Base-by-base conservation (phyloP, 768 basidiomycete species). In the Gymnopilus junonius region DNA sequence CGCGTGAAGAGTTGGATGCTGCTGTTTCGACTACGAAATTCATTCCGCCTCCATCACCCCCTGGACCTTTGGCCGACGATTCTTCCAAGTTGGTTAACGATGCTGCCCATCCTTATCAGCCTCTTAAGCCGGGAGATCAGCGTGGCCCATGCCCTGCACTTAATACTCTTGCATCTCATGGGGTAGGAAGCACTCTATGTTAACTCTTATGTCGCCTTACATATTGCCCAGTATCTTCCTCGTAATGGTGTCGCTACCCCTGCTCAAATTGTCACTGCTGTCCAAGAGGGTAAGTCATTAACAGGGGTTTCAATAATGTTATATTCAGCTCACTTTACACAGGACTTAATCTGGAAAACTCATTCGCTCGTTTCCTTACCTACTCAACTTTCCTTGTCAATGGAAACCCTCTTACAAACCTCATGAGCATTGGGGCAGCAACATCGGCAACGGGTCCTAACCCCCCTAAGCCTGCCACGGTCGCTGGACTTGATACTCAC, bases 121-220 rank as follows among this genome's bases (percentile, higher is more conserved):
- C 69, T 17, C 50, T 37, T 11, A 27, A 55, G n/a, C 35, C 45
- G 15, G 63, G 51, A 10, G 70, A 68, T 20, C 66, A 68, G 32
- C 69, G 69, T 23, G 69, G 69, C 1, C 69, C 69, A 29, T 70
- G 69, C 31, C 69, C 69, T 39, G 69, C 67, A n/a, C 56, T 70
- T 15, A 70, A 70, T 17, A 51, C 48, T 23, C 48, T 51, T 2
- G 48, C 48, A 20, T 51, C 48, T 51, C 48, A 51, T 51, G 48
- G 48, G 27, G 48, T 51, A 17, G 27, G 48, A 15, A 3, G n/a
- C 6, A 5, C 8, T 23, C 31, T 20, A 3, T 8, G 15, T 7
- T 12, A 27, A 5, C 5, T 17, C n/a, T 15, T 11, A 50, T 23
- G 23, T 8, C 7, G 29, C 6, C 29, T 51, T 2, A 51, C 48